Evolutionary conservation across 1,139 yeast genomes (phyloP).

Genomic region (Hemisphaericaspora xylofermentans): DNA sequence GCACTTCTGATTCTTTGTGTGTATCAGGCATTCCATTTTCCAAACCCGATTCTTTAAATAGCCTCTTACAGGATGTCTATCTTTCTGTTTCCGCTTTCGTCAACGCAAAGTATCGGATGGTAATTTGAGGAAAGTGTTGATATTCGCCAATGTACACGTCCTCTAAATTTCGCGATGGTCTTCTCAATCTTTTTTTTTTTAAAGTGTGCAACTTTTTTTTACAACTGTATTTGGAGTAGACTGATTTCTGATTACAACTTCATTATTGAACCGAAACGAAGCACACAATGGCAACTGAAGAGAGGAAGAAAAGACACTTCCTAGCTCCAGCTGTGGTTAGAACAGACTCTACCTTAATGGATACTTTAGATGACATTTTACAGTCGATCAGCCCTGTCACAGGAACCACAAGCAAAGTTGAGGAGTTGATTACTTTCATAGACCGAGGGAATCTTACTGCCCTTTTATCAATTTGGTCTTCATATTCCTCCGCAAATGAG

Average conservation of each 20-base stretch:
- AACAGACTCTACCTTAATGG: conserved; percentile 14
- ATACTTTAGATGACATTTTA: conserved; percentile 13
- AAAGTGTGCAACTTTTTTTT: neutral
- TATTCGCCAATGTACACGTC: conserved; percentile 2
- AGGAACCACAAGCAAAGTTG: conserved; percentile 6
- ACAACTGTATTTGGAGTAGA: neutral
- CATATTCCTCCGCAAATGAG: conserved; percentile 62
- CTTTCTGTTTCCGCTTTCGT: no score
- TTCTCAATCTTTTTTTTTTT: neutral
- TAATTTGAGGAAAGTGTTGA: neutral
- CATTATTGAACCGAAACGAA: neutral
- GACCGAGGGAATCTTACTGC: conserved; percentile 18
- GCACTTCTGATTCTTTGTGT: no score
- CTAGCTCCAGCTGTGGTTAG: conserved; percentile 13
- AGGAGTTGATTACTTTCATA: conserved; percentile 15
- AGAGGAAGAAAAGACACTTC: conserved; percentile 10
- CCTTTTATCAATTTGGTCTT: conserved; percentile 51
- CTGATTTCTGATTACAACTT: no score
- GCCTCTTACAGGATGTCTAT: no score
- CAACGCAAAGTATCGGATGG: neutral
- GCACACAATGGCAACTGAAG: conserved; percentile 5
- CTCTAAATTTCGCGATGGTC: neutral
- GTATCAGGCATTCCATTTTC: no score
- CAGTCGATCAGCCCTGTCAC: conserved; percentile 2
- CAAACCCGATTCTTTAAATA: no score